A percentile compares a stretch with the other conserved stretches of the same genome.
Evolutionary conservation across 1,139 yeast species (phyloP).

Genomic region (Geotrichum bryndzae): DNA sequence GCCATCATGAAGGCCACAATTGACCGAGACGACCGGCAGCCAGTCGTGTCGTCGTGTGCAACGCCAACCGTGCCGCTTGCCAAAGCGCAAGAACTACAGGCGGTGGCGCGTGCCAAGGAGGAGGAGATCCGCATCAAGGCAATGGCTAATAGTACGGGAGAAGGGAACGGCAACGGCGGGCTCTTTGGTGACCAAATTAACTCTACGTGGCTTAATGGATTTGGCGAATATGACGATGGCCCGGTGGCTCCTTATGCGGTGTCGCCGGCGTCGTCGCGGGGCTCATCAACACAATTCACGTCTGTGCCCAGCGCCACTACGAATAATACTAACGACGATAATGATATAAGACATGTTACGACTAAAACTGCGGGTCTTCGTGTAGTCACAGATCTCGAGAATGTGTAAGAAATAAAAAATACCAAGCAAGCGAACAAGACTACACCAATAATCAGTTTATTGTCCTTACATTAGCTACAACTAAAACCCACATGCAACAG

Average conservation of each 20-base stretch:
- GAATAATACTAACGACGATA: neutral
- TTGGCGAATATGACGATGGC: constrained; percentile 9
- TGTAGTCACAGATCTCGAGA: constrained; percentile 26
- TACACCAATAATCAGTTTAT: too few relatives aligned
- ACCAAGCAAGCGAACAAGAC: too few relatives aligned
- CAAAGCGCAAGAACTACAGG: constrained; percentile 64
- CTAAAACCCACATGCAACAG: neutral
- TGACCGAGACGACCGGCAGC: constrained; percentile 90
- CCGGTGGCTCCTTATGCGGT: constrained; percentile 19
- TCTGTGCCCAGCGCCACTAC: constrained; percentile 28
- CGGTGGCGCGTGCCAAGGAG: constrained; percentile 24
- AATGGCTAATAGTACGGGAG: constrained; percentile 22
- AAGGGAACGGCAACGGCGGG: constrained; percentile 17
- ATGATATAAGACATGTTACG: constrained; percentile 23
- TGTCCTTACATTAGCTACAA: too few relatives aligned
- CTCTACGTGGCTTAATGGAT: constrained; percentile 11
- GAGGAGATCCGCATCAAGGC: constrained; percentile 28
- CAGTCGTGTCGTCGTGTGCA: constrained; percentile 89
- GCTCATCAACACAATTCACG: constrained; percentile 21
- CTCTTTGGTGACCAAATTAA: constrained; percentile 1
- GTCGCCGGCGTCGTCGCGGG: constrained; percentile 24
- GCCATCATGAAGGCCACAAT: constrained; percentile 94
- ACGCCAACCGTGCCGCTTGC: constrained; percentile 88
- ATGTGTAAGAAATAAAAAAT: neutral
- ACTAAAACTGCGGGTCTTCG: constrained; percentile 29